Base-by-base conservation (phyloP, 2,329 filamentous ascomycete genomes). In the Blumeria graminis region DNA sequence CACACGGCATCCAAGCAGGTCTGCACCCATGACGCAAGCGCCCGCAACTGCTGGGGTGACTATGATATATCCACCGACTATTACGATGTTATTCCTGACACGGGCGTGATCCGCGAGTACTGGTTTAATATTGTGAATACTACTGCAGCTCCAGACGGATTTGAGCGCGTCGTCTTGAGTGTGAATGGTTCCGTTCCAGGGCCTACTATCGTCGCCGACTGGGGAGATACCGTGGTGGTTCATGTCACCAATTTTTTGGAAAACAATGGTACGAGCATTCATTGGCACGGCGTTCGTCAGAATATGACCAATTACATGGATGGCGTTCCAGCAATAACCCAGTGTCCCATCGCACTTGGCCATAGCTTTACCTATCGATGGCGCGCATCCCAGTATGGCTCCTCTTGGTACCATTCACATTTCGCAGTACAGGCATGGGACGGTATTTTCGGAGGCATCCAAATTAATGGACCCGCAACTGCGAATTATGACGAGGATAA, bases 401-500 rank as follows among this genome's bases (percentile, higher is more conserved):
- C 71, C 0, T 70, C 69, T 1, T 80, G 76, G 75, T 81, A 80
- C 57, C 78, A 81, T 64, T 76, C 73, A 1, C 78, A 81, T 63
- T 75, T 75, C 60, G 67, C 67, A 11, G 61, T 67, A 22, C 69
- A 72, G 59, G 69, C 70, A 55, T 72, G 68, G 65, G 71, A 81
- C 45, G 80, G 80, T 0, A 66, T 81, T 0, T 70, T 75, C 45
- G 80, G 80, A 0, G 71, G 71, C 1, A 75, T 84, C 18, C 65
- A 80, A n/a, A 77, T 82, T 61, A 71, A 80, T 55, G 78, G 78
- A 0, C 78, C 78, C 0, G 71, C 76, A 0, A 72, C 73, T 0
- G 69, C 72, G 13, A 60, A 78, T 63, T 81, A 80, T 60, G 78
- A 84, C 56, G 70, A 74, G 45, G 81, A 84, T 61, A 69, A 81